phyloP scores from a whole-genome alignment of 2,329 filamentous ascomycete species.

The Exophiala xenobiotica region DNA sequence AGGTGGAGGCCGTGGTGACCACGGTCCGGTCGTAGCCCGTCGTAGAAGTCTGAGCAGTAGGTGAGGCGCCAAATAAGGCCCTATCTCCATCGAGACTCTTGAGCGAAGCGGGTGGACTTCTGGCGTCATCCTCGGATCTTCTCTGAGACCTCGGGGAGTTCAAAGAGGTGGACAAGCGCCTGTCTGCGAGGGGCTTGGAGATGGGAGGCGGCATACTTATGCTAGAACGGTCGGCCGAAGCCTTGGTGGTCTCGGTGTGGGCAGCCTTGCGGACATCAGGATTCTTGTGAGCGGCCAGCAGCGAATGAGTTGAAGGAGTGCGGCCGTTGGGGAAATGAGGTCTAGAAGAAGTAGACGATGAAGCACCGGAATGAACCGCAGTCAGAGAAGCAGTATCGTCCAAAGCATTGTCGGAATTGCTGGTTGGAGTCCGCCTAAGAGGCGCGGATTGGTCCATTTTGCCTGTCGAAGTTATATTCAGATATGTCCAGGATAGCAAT shows the following conservation, averaged over 20 bases:
- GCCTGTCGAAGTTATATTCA: neutral
- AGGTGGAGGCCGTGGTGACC: conserved; percentile 28
- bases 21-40: conserved; percentile 28
- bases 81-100: conserved; percentile 40
- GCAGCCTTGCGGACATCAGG: conserved; percentile 52
- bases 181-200: conserved; percentile 33
- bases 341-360: conserved; percentile 18
- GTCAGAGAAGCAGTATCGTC: conserved; percentile 18
- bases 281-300: conserved; percentile 43
- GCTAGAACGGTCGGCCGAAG: conserved; percentile 59
- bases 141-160: conserved; percentile 16
- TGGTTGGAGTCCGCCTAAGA: conserved; percentile 21
- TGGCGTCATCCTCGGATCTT: conserved; percentile 22
- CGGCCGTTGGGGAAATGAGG: conserved; percentile 10
- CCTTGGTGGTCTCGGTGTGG: conserved; percentile 59
- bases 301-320: conserved; percentile 40
- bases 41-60: conserved; percentile 22
- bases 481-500: neutral
- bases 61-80: conserved; percentile 31
- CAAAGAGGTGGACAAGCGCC: conserved; percentile 27
- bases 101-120: conserved; percentile 27
- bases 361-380: conserved; percentile 18
- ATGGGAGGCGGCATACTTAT: conserved; percentile 63
- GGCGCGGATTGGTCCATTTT: conserved; percentile 21
- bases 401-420: conserved; percentile 20